phyloP scores from a whole-genome alignment of 257 asterid species.

The Verbena officinalis region DNA sequence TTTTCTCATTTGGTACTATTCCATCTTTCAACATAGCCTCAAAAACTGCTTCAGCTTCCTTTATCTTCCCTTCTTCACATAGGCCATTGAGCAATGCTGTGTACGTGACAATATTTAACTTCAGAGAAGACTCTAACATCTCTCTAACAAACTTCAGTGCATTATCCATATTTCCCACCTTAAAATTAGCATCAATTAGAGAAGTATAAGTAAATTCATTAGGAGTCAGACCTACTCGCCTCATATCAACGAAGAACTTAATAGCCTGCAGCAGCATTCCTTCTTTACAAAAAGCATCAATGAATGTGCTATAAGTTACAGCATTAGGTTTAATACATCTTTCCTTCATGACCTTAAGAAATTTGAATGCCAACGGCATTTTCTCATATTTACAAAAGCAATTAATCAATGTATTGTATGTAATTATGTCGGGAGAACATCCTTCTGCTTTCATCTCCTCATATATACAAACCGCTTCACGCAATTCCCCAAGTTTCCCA shows the following conservation, averaged over 20 bases:
- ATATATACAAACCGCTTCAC: slow-evolving; percentile 53
- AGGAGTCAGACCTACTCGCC: slow-evolving; percentile 80
- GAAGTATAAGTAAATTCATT: slow-evolving; percentile 85
- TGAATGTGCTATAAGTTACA: slow-evolving; percentile 84
- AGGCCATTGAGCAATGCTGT: slow-evolving; percentile 77
- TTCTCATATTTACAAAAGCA: slow-evolving; percentile 78
- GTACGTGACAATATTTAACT: slow-evolving; percentile 70
- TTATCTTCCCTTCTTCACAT: slow-evolving; percentile 68
- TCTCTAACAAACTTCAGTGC: slow-evolving; percentile 80
- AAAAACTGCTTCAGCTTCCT: slow-evolving; percentile 82
- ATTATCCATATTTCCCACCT: slow-evolving; percentile 58
- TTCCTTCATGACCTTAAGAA: slow-evolving; percentile 77
- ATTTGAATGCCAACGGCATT: slow-evolving; percentile 64
- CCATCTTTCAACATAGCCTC: slow-evolving; percentile 55
- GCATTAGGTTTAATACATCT: slow-evolving; percentile 65
- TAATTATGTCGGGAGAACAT: slow-evolving; percentile 74
- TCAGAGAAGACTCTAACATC: slow-evolving; percentile 69
- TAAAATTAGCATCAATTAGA: slow-evolving; percentile 76
- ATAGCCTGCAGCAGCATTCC: slow-evolving; percentile 79
- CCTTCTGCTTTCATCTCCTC: slow-evolving; percentile 74
- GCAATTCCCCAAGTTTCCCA: slow-evolving; percentile 74
- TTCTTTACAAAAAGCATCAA: slow-evolving; percentile 93
- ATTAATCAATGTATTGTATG: slow-evolving; percentile 83
- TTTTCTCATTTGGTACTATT: slow-evolving; percentile 63
- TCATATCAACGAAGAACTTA: slow-evolving; percentile 85